A percentile compares a stretch with the other conserved stretches of the same genome.
phyloP scores from a whole-genome alignment of 768 basidiomycete species.

The Porpolomopsis calyptriformis region DNA sequence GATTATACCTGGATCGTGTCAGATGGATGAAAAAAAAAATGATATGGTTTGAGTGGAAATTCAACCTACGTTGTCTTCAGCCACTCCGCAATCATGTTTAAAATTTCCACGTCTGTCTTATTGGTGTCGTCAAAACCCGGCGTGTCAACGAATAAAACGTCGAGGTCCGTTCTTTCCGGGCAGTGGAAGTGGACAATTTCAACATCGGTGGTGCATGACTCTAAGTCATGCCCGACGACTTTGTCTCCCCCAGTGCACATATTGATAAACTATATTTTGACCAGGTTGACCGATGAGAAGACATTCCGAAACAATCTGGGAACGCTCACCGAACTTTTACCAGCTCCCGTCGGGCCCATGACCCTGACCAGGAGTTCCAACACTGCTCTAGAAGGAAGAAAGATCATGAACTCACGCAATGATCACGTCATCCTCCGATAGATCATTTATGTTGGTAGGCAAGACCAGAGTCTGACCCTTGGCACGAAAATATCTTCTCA shows the following conservation, averaged over 20 bases:
- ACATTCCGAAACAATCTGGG: background rate
- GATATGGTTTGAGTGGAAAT: background rate
- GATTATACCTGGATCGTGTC: background rate
- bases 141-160: conserved; percentile 10
- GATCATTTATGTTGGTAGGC: background rate
- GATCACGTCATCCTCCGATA: conserved; percentile 9
- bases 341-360: conserved; percentile 14
- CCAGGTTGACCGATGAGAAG: background rate
- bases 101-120: conserved; percentile 6
- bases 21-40: background rate
- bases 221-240: conserved; percentile 10
- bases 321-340: conserved; percentile 15
- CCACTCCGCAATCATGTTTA: conserved; percentile 5
- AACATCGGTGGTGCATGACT: conserved; percentile 10
- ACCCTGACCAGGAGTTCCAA: conserved; percentile 6
- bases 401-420: conserved; percentile 7
- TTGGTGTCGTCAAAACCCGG: conserved; percentile 11
- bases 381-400: background rate
- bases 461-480: background rate
- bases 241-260: conserved; percentile 1
- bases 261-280: conserved; percentile 14
- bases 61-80: conserved; percentile 6
- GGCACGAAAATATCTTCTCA: background rate
- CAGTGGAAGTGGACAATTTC: background rate
- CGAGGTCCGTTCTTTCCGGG: background rate